Conservation (phyloP, 108 stramenopile genomes). For the Skeletonema costatum region DNA sequence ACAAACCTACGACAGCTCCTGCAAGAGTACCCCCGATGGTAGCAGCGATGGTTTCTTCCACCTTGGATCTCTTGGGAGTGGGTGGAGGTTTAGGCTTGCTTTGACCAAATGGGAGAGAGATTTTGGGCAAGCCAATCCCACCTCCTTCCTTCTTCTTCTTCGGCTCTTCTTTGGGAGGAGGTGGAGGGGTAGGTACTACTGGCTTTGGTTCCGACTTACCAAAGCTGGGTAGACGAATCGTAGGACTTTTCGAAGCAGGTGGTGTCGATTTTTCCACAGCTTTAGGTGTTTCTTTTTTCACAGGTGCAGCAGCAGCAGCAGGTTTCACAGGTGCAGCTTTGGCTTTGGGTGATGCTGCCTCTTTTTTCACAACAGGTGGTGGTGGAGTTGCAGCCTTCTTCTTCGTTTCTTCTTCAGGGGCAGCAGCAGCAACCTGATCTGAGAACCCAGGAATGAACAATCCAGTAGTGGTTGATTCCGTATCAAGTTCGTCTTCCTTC, state of each 20-base stretch:
- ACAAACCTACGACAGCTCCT: slow-evolving; percentile 36
- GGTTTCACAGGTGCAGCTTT: background rate
- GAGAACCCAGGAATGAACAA: slow-evolving; percentile 46
- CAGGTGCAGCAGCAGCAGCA: no score
- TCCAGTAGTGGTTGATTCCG: slow-evolving; percentile 33
- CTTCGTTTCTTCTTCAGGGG: slow-evolving; percentile 4
- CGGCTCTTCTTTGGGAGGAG: slow-evolving; percentile 3
- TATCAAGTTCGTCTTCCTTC: slow-evolving; percentile 8
- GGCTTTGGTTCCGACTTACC: slow-evolving; percentile 3
- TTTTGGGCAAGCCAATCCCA: background rate
- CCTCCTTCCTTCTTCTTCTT: background rate
- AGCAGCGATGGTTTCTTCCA: slow-evolving; percentile 40
- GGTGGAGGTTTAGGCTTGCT: background rate
- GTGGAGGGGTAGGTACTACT: slow-evolving; percentile 15
- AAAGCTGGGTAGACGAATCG: slow-evolving; percentile 10
- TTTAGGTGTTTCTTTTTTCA: background rate
- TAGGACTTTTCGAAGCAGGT: slow-evolving; percentile 3
- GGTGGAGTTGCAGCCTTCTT: slow-evolving; percentile 1
- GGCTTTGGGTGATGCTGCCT: background rate
- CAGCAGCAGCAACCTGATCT: slow-evolving; percentile 23
- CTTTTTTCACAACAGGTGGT: background rate
- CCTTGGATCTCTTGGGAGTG: background rate
- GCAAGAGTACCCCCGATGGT: slow-evolving; percentile 48
- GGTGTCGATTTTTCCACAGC: background rate
- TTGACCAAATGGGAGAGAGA: background rate